These are phyloP conservation scores for Annulohypoxylon truncatum DNA, from an alignment of 2,329 filamentous ascomycete genomes.

Conservation along the genomic window DNA sequence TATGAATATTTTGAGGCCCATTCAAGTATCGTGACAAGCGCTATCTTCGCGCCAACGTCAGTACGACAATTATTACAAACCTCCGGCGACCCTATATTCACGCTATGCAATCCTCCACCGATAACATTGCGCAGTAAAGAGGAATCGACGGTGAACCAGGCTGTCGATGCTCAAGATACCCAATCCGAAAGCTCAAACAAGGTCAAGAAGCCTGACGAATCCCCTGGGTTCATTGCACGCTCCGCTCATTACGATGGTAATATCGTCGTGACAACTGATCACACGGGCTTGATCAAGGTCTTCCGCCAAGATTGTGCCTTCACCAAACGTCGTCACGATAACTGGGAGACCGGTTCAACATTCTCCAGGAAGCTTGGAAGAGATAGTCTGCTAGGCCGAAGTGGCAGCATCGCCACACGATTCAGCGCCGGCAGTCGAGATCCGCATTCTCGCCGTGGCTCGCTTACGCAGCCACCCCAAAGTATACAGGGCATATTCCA, in stretches of 20 bases:
- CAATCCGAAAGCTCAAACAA: constrained; percentile 44
- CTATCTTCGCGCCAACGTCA: constrained; percentile 82
- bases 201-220: constrained; percentile 69
- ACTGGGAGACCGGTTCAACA: constrained; percentile 80
- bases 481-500: constrained; percentile 48
- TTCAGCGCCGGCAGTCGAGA: constrained; percentile 59
- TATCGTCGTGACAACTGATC: constrained; percentile 92
- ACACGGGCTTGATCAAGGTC: constrained; percentile 88
- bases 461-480: constrained; percentile 57
- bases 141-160: constrained; percentile 64
- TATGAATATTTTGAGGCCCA: constrained; percentile 94
- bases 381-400: constrained; percentile 68
- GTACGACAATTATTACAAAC: constrained; percentile 81
- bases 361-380: constrained; percentile 77
- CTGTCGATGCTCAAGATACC: constrained; percentile 52
- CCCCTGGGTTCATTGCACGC: constrained; percentile 80
- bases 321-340: constrained; percentile 78
- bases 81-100: constrained; percentile 93
- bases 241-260: constrained; percentile 83
- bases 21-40: constrained; percentile 87
- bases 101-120: constrained; percentile 94
- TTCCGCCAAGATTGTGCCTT: constrained; percentile 95
- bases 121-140: constrained; percentile 82
- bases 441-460: constrained; percentile 64
- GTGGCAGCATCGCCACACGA: constrained; percentile 66